phyloP scores from a whole-genome alignment of 2,329 filamentous ascomycete species.

The Apiospora malaysiana region DNA sequence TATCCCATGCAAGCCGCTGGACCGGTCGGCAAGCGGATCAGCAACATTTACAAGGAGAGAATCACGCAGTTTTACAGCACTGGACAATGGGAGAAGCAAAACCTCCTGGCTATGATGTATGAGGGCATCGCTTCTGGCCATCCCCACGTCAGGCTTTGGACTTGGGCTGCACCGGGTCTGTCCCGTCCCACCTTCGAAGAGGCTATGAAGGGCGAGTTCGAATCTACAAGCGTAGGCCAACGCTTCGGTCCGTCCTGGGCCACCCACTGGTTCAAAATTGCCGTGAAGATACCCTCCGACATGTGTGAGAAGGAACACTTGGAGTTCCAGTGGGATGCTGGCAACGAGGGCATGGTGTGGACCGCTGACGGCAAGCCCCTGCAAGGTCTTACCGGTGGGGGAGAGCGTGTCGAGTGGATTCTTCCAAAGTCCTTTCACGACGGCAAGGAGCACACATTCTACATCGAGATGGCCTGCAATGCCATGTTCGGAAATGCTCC shows the following conservation, averaged over 20 bases:
- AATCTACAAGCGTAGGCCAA: conserved; percentile 74
- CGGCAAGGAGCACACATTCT: conserved; percentile 86
- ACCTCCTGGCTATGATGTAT: conserved; percentile 76
- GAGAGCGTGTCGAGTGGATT: conserved; percentile 90
- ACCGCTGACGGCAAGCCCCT: conserved; percentile 86
- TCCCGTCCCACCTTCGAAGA: conserved; percentile 86
- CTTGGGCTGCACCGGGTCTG: conserved; percentile 82
- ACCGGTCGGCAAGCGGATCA: conserved; percentile 79
- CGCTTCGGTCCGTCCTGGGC: conserved; percentile 95
- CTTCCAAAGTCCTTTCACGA: conserved; percentile 82
- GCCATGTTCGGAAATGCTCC: conserved; percentile 96
- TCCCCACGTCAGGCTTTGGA: conserved; percentile 81
- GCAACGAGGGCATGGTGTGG: conserved; percentile 96
- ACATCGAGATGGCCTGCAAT: conserved; percentile 98
- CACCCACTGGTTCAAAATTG: conserved; percentile 94
- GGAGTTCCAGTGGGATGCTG: conserved; percentile 96
- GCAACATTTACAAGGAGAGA: conserved; percentile 83
- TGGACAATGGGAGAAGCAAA: conserved; percentile 80
- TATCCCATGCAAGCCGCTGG: conserved; percentile 58
- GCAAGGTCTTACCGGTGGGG: conserved; percentile 89
- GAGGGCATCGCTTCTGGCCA: conserved; percentile 71
- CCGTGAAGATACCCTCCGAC: conserved; percentile 76
- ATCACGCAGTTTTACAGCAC: conserved; percentile 79
- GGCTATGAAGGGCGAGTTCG: conserved; percentile 76
- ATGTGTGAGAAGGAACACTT: conserved; percentile 78